These are phyloP conservation scores for Pseudogymnoascus sp. DNA, from an alignment of 2,329 filamentous ascomycete species.

Conservation along the genomic window DNA sequence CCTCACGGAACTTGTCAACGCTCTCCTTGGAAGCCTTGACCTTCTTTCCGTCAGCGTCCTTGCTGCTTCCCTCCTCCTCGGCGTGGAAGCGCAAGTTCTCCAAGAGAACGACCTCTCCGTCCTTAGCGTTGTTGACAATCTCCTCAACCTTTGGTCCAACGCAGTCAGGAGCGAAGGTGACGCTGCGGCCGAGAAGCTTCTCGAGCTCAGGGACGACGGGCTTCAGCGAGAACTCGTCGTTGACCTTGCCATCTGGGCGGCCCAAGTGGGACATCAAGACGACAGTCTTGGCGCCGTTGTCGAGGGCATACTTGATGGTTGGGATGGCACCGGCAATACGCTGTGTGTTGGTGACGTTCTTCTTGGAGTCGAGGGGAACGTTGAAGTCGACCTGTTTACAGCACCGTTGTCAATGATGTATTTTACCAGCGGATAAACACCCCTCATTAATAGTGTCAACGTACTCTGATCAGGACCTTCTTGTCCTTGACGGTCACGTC, in stretches of 20 bases:
- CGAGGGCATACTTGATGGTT: slow-evolving; percentile 89
- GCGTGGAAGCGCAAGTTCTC: slow-evolving; percentile 98
- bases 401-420: slow-evolving; percentile 21
- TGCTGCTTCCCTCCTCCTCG: slow-evolving; percentile 94
- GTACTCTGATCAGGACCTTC: slow-evolving; percentile 91
- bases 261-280: slow-evolving; percentile 98
- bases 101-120: slow-evolving; percentile 79
- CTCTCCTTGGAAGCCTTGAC: slow-evolving; percentile 92
- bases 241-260: slow-evolving; percentile 82
- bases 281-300: slow-evolving; percentile 85
- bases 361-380: slow-evolving; percentile 87
- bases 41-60: slow-evolving; percentile 93
- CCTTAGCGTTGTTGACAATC: slow-evolving; percentile 72
- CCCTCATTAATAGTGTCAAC: slow-evolving; percentile 30
- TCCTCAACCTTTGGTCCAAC: slow-evolving; percentile 88
- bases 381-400: slow-evolving; percentile 89
- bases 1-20: slow-evolving; percentile 91
- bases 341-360: slow-evolving; percentile 96
- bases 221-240: slow-evolving; percentile 90
- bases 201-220: slow-evolving; percentile 86
- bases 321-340: slow-evolving; percentile 93
- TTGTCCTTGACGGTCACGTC: slow-evolving; percentile 98
- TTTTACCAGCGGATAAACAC: background rate
- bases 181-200: slow-evolving; percentile 74
- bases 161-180: slow-evolving; percentile 83